Percentiles rank a stretch among this genome's conserved stretches.
Conservation (phyloP, 352 stramenopile species). For the Phytophthora ohioensis region DNA sequence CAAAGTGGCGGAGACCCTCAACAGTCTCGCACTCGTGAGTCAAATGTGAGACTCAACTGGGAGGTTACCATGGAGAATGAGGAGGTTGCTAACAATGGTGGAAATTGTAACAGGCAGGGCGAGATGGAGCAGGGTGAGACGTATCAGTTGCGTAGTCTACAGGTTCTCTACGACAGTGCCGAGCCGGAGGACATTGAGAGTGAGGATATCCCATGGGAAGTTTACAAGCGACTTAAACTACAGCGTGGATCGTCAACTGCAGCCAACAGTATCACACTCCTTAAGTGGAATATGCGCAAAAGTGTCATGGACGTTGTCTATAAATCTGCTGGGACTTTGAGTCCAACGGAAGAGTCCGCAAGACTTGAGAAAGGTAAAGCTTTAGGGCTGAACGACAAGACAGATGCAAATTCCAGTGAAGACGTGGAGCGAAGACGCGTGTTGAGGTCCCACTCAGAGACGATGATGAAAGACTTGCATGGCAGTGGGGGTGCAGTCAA, state of each 20-base stretch:
- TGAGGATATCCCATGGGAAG: conserved; percentile 80
- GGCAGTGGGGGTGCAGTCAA: conserved; percentile 1
- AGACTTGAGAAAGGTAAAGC: conserved; percentile 10
- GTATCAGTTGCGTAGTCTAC: conserved; percentile 67
- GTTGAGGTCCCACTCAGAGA: conserved; percentile 61
- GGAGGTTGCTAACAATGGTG: neutral
- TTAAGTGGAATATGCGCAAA: conserved; percentile 74
- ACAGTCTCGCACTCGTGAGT: conserved; percentile 71
- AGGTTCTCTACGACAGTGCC: conserved; percentile 55
- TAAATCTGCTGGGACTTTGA: conserved; percentile 26
- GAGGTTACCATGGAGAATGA: neutral
- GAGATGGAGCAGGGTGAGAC: conserved; percentile 49
- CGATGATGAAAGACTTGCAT: conserved; percentile 37
- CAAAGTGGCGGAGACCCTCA: conserved; percentile 84
- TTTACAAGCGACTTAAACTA: conserved; percentile 81
- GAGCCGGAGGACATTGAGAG: conserved; percentile 79
- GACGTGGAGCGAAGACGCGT: conserved; percentile 30
- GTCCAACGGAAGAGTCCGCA: conserved; percentile 12
- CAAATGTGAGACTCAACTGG: conserved; percentile 44
- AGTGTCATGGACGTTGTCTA: conserved; percentile 51
- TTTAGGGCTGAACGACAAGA: conserved; percentile 3
- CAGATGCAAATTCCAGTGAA: neutral
- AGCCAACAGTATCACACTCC: conserved; percentile 64
- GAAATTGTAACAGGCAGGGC: conserved; percentile 37
- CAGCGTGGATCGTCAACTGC: conserved; percentile 69